Base-by-base conservation (phyloP, 2,329 filamentous ascomycete genomes). In the Magnaporthiopsis rhizophila region DNA sequence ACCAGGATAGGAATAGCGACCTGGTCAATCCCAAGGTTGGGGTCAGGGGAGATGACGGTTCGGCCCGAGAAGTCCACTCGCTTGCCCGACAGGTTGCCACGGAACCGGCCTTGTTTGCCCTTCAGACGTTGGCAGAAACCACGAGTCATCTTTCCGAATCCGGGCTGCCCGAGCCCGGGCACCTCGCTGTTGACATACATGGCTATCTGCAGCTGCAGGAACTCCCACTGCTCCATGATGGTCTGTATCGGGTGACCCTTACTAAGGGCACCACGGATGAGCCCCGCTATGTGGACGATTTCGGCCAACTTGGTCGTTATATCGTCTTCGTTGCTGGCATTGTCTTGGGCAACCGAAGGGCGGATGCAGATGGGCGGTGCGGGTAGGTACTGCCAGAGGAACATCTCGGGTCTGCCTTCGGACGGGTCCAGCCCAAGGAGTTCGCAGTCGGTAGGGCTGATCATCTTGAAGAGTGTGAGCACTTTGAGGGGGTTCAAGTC, bases 161-260 rank as follows among this genome's bases (percentile, higher is more conserved):
- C 91, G 15, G 89, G 89, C 71, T 96, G 92, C 70, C 93, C 89
- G n/a, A 99, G 83, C 34, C 94, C 94, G 0, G 95, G 95, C 2
- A 96, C 88, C 70, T 97, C 93, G 68, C 93, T 97, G 79, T 99
- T 98, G 75, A 99, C 94, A 74, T 99, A 98, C 83, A 98, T 92
- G 66, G 94, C 95, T 66, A 98, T 90, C 72, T 98, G 93, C 11
- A 97, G 83, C 72, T 98, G 94, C 66, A 99, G 80, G 71, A 94
- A 98, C 73, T 99, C 95, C 95, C 95, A 99, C 71, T 97, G 92
- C 74, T 99, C 95, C 88, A 98, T 96, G 65, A 98, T 90, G 0
- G 91, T 96, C 68, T 90, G 86, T 2, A 99, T 84, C 0, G 92
- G 87, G 18, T 93, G 90, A 12, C 94, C 94, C 69, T 92, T 92